phyloP scores from a whole-genome alignment of 176 grass and related monocot species.

The Juncus inflexus region DNA sequence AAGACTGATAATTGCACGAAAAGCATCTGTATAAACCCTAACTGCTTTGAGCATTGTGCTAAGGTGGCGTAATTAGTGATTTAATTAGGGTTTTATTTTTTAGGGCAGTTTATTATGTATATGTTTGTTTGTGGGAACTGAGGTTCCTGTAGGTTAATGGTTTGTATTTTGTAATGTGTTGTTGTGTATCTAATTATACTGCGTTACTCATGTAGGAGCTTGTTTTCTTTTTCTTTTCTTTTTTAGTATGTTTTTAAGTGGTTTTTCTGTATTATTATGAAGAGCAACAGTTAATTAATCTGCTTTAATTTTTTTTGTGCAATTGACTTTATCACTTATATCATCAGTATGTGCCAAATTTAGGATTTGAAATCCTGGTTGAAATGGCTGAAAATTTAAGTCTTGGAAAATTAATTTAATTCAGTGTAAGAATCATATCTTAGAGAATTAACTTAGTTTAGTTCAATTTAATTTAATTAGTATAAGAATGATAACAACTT shows the following conservation, averaged over 20 bases:
- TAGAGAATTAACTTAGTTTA: too few species aligned
- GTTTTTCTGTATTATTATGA: slow-evolving; percentile 15
- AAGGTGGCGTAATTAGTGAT: slow-evolving; percentile 27
- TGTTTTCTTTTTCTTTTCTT: slow-evolving; percentile 1
- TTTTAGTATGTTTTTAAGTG: not conserved
- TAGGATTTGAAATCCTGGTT: too few species aligned
- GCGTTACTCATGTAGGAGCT: not conserved
- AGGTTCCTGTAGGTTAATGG: slow-evolving; percentile 33
- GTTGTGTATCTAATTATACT: too few species aligned
- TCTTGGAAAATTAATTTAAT: too few species aligned
- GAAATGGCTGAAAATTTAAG: too few species aligned
- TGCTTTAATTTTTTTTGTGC: not conserved
- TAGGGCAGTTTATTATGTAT: not conserved
- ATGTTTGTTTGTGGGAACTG: slow-evolving; percentile 34
- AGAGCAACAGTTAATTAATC: too few species aligned
- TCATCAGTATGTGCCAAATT: not conserved
- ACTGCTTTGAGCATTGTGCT: slow-evolving; percentile 46
- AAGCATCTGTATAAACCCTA: slow-evolving; percentile 81
- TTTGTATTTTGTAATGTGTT: not conserved
- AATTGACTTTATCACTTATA: not conserved
- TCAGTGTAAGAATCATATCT: too few species aligned
- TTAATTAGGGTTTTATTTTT: not conserved
- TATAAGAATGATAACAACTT: too few species aligned
- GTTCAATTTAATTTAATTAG: too few species aligned
- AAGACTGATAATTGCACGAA: slow-evolving; percentile 99